Percentiles rank a stretch among this genome's conserved stretches.
phyloP scores from a whole-genome alignment of 2,329 filamentous ascomycete species.

The Huntiella abstrusa region DNA sequence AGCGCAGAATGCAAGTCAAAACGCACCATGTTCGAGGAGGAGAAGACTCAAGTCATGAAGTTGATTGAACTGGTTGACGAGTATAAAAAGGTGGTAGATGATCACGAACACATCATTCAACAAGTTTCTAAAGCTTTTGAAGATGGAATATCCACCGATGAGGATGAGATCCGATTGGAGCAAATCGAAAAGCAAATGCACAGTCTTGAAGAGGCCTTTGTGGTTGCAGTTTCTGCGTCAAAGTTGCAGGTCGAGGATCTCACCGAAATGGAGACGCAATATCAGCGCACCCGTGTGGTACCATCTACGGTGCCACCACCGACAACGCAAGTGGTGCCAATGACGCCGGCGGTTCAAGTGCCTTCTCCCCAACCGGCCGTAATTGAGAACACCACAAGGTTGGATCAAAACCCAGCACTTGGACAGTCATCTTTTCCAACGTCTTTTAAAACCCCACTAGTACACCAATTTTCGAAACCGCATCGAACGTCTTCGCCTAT shows the following conservation, averaged over 20 bases:
- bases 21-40: too few species aligned
- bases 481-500: not conserved
- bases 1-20: conserved; percentile 17
- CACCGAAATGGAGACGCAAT: conserved; percentile 2
- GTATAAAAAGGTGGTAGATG: conserved; percentile 23
- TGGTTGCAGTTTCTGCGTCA: not conserved
- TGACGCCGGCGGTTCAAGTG: too few species aligned
- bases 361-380: not conserved
- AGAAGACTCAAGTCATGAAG: conserved; percentile 23
- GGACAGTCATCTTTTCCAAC: not conserved
- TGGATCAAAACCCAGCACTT: not conserved
- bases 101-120: conserved; percentile 27
- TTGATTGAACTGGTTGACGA: conserved; percentile 17
- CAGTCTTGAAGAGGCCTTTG: conserved; percentile 15
- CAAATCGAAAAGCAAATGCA: conserved; percentile 22
- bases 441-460: too few species aligned
- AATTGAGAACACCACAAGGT: not conserved
- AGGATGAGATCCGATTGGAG: conserved; percentile 31
- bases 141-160: conserved; percentile 30
- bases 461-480: not conserved
- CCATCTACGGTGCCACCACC: conserved; percentile 4
- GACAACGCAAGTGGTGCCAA: not conserved
- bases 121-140: conserved; percentile 31
- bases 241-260: conserved; percentile 4
- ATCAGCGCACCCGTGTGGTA: conserved; percentile 1